Percentiles rank a stretch among this genome's conserved stretches.
Evolutionary conservation across 257 asterid species (phyloP).

Genomic region (Scutellaria minor): DNA sequence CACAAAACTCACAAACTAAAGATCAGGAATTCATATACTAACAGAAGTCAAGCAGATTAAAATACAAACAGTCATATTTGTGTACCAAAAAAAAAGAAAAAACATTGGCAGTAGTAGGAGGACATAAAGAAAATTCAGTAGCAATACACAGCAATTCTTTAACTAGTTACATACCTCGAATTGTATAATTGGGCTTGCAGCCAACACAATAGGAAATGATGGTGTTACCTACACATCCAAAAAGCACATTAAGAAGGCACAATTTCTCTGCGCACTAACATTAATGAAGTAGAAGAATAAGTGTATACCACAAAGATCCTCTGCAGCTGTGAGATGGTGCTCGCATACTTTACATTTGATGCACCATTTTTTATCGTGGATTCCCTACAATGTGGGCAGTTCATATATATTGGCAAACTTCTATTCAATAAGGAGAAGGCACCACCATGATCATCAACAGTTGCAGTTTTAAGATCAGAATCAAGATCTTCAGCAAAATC

Average conservation of each 20-base stretch:
- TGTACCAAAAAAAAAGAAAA: neutral
- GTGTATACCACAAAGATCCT: conserved; percentile 83
- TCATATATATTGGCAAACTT: conserved; percentile 83
- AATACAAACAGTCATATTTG: conserved; percentile 16
- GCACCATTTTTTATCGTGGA: conserved; percentile 48
- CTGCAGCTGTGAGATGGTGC: conserved; percentile 89
- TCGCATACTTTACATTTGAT: conserved; percentile 63
- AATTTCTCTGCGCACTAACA: neutral
- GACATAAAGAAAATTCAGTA: conserved; percentile 7
- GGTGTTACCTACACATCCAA: conserved; percentile 79
- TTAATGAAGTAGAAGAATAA: conserved; percentile 35
- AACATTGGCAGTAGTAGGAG: conserved; percentile 1
- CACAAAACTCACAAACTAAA: neutral
- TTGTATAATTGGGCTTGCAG: conserved; percentile 77
- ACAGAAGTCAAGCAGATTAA: conserved; percentile 14
- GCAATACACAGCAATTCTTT: conserved; percentile 19
- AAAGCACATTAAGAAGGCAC: conserved; percentile 31
- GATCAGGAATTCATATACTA: conserved; percentile 1
- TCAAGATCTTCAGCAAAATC: conserved; percentile 51
- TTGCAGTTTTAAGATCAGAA: conserved; percentile 48
- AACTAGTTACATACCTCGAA: conserved; percentile 69
- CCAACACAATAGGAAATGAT: conserved; percentile 72
- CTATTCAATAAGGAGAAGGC: conserved; percentile 65
- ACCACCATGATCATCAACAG: conserved; percentile 52
- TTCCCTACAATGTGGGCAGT: conserved; percentile 84